Evolutionary conservation across 495 filamentous ascomycete genomes (phyloP).

Genomic region (Trichoderma orchidacearum): DNA sequence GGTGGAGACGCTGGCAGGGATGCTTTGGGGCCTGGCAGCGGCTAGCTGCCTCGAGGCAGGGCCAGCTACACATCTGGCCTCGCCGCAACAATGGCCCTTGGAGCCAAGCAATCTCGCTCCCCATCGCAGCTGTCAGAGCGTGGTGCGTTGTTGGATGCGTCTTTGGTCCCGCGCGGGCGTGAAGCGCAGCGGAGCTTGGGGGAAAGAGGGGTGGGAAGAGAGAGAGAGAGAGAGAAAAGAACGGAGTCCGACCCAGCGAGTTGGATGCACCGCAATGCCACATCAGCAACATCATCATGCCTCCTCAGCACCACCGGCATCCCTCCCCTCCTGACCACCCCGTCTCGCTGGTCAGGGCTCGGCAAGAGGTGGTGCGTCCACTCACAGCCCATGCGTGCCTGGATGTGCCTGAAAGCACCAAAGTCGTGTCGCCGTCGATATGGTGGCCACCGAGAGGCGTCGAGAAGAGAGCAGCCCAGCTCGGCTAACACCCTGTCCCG

Average conservation of each 20-base stretch:
- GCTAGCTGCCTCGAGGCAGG: not conserved
- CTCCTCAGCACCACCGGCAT: too few relatives aligned
- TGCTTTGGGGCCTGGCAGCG: not conserved
- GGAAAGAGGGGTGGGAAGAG: too few relatives aligned
- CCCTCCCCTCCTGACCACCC: too few relatives aligned
- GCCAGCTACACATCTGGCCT: not conserved
- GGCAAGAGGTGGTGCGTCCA: not conserved
- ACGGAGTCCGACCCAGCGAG: not conserved
- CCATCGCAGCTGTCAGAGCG: not conserved
- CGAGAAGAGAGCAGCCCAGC: too few relatives aligned
- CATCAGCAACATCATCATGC: not conserved
- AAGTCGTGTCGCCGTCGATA: too few relatives aligned
- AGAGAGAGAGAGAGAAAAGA: not conserved
- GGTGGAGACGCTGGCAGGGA: not conserved
- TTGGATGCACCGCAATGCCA: too few relatives aligned
- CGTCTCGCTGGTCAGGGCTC: not conserved
- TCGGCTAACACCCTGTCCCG: not conserved
- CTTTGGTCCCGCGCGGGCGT: too few relatives aligned
- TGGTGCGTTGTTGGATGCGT: not conserved
- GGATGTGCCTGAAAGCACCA: not conserved
- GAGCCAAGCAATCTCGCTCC: not conserved
- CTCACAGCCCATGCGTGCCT: not conserved
- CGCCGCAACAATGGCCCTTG: not conserved
- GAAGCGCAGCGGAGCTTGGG: too few relatives aligned
- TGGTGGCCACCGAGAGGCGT: too few relatives aligned